Evolutionary conservation across 2,329 filamentous ascomycete species (phyloP), one percentile per base, ranked within the genome.

Genomic region (Pseudomassariella vexata): DNA sequence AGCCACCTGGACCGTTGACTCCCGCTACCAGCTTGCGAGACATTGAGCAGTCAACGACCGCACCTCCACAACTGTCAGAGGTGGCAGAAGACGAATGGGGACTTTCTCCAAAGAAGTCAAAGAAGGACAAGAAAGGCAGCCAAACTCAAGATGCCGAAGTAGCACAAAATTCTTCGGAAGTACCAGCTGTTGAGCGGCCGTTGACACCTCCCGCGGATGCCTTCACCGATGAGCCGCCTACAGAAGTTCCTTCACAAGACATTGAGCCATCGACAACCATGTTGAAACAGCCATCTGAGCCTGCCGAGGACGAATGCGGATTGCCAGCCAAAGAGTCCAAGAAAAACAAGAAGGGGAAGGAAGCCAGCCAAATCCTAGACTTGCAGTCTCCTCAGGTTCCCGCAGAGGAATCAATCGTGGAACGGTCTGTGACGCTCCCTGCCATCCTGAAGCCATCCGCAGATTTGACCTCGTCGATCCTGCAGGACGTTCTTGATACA

Each of bases 341-440:
- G 15, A 32, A 32, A 15, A 26, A 50, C 30, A 56, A 56, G 38
- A 55, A 59, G 38, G 42, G 50, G 28, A 57, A 47, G 24, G 29
- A 32, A 17, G 28, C 31, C 14, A 36, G 29, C 35, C 32, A n/a
- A 8, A 15, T 22, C 19, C 24, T 10, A 18, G 19, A 15, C 15
- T 12, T 18, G 7, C 20, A 24, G 3, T 17, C 12, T 12, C 14
- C n/a, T n/a, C n/a, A n/a, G n/a, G n/a, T n/a, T n/a, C n/a, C n/a
- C n/a, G n/a, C n/a, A n/a, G n/a, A n/a, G n/a, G n/a, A n/a, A n/a
- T n/a, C n/a, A n/a, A n/a, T n/a, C n/a, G n/a, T n/a, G n/a, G n/a
- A n/a, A n/a, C n/a, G n/a, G n/a, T n/a, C n/a, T n/a, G n/a, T n/a
- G n/a, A n/a, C n/a, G n/a, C n/a, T n/a, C n/a, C n/a, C n/a, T n/a